Conservation (phyloP, 352 stramenopile genomes). For the Pythium brachiatum region DNA sequence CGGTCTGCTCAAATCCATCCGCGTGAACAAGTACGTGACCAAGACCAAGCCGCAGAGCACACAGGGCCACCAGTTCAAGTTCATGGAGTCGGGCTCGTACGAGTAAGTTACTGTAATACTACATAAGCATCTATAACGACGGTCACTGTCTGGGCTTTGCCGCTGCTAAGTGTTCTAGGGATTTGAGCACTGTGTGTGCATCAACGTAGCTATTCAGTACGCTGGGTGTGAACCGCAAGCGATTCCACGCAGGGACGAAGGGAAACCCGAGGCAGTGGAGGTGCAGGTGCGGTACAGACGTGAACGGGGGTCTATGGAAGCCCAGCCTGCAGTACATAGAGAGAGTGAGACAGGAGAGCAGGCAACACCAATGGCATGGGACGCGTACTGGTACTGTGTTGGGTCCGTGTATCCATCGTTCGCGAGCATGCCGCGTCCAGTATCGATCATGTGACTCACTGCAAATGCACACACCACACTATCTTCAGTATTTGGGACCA, state of each 20-base stretch:
- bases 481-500: not conserved
- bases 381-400: slow-evolving; percentile 14
- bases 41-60: slow-evolving; percentile 77
- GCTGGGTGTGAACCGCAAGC: slow-evolving; percentile 51
- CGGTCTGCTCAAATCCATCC: slow-evolving; percentile 76
- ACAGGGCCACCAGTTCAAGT: slow-evolving; percentile 81
- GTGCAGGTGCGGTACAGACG: slow-evolving; percentile 70
- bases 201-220: slow-evolving; percentile 58
- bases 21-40: slow-evolving; percentile 83
- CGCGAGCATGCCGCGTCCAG: slow-evolving; percentile 45
- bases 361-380: not conserved
- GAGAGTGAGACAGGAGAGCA: slow-evolving; percentile 5
- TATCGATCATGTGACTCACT: slow-evolving; percentile 64
- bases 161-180: slow-evolving; percentile 13
- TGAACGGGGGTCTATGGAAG: slow-evolving; percentile 70
- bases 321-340: slow-evolving; percentile 40
- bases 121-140: not conserved
- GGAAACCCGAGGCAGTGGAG: slow-evolving; percentile 68
- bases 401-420: slow-evolving; percentile 37
- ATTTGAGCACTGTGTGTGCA: slow-evolving; percentile 39
- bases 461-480: not conserved
- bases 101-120: slow-evolving; percentile 30
- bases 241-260: slow-evolving; percentile 63
- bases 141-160: not conserved
- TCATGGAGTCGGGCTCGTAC: slow-evolving; percentile 82